phyloP scores from a whole-genome alignment of 495 filamentous ascomycete genomes.

The Neurospora sp. region DNA sequence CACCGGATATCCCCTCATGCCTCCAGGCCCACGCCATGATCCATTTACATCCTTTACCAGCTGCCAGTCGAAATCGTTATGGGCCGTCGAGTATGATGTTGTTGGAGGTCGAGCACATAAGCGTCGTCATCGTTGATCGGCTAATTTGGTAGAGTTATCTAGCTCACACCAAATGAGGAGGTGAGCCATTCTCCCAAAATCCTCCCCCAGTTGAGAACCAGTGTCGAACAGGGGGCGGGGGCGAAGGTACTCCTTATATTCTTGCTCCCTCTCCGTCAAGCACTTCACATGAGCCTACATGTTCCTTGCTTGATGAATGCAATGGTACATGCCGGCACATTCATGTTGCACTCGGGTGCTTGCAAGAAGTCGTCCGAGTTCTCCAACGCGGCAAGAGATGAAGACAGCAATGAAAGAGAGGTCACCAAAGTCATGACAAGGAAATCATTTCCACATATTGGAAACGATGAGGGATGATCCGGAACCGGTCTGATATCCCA shows the following conservation, averaged over 20 bases:
- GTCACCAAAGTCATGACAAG: neutral
- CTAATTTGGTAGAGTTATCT: neutral
- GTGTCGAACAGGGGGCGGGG: neutral
- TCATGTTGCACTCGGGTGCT: neutral
- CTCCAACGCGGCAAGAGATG: neutral
- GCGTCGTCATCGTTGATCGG: neutral
- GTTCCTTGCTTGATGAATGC: neutral
- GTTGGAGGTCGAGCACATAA: neutral
- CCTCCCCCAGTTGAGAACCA: neutral
- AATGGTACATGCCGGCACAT: neutral
- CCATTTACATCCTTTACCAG: neutral
- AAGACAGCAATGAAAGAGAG: neutral
- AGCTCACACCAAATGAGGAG: neutral
- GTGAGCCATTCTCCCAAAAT: neutral
- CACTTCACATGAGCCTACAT: neutral
- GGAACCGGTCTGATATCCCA: neutral
- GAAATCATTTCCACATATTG: neutral
- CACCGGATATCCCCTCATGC: neutral
- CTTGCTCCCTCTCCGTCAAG: neutral
- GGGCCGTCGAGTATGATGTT: neutral
- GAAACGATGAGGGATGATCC: neutral
- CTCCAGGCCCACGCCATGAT: neutral
- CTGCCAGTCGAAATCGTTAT: neutral
- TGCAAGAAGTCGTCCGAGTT: neutral
- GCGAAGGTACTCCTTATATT: neutral